Conservation (phyloP, 352 stramenopile species). For the Thalassiosira tumida region DNA sequence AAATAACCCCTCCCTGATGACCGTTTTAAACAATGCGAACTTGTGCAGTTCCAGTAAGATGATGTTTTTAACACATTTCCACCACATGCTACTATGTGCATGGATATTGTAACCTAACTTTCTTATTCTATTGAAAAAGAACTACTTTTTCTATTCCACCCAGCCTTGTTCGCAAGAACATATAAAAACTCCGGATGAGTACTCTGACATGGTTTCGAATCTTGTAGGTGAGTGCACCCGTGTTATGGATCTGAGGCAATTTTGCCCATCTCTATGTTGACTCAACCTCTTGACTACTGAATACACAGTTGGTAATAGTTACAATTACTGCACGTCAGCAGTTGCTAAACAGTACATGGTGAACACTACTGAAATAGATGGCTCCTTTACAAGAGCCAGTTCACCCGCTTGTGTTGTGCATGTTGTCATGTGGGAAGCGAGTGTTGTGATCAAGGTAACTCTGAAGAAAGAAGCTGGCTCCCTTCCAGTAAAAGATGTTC, state of each 20-base stretch:
- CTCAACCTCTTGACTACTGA: not conserved
- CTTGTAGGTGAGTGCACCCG: not conserved
- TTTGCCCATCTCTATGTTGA: not conserved
- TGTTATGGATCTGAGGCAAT: not conserved
- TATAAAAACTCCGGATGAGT: conserved; percentile 1
- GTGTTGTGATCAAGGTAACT: conserved; percentile 16
- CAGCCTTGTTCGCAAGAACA: not conserved
- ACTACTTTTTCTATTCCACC: conserved; percentile 40
- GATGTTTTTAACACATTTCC: no score
- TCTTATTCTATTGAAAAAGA: not conserved
- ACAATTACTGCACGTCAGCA: conserved; percentile 9
- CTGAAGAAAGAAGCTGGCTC: conserved; percentile 19
- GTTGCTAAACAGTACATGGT: conserved; percentile 6
- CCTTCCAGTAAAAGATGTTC: not conserved
- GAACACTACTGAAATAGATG: not conserved
- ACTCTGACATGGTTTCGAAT: not conserved
- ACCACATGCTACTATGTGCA: no score
- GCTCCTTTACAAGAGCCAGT: not conserved
- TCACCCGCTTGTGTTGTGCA: not conserved
- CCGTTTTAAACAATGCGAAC: no score
- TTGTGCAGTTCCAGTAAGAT: no score
- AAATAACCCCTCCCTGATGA: no score
- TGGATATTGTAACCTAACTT: no score
- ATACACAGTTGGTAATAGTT: conserved; percentile 9
- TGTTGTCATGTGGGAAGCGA: not conserved